Conservation (phyloP, 75 land plant species). For the Azolla pinnata region DNA sequence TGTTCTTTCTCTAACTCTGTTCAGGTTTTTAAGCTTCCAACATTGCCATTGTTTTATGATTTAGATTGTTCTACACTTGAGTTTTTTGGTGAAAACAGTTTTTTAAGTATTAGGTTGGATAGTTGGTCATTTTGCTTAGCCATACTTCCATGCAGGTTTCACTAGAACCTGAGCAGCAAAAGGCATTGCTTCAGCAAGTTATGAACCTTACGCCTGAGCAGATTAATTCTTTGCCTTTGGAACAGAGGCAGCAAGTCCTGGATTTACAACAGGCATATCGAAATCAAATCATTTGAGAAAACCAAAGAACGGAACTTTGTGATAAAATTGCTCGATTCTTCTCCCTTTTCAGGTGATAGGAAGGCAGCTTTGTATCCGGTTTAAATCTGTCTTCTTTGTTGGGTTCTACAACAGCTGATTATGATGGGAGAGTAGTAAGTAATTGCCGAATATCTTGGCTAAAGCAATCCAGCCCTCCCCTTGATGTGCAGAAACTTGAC, state of each 20-base stretch:
- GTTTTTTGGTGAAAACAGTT: too few species aligned
- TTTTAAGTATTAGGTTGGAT: too few species aligned
- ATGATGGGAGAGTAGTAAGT: too few species aligned
- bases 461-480: too few species aligned
- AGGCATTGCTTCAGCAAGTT: conserved; percentile 70
- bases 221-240: conserved; percentile 66
- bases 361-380: too few species aligned
- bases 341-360: too few species aligned
- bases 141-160: background rate
- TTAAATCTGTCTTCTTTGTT: too few species aligned
- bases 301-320: too few species aligned
- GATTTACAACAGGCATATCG: conserved; percentile 73
- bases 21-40: background rate
- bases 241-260: conserved; percentile 74
- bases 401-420: too few species aligned
- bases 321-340: too few species aligned
- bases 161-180: conserved; percentile 29
- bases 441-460: too few species aligned
- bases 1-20: background rate
- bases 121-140: background rate
- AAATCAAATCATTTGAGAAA: background rate
- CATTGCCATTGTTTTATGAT: background rate
- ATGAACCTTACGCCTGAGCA: conserved; percentile 85
- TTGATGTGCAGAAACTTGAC: too few species aligned
- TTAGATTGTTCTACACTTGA: background rate